Base-by-base conservation (phyloP, 345 rosid genomes). In the Tarenaya hassleriana region DNA sequence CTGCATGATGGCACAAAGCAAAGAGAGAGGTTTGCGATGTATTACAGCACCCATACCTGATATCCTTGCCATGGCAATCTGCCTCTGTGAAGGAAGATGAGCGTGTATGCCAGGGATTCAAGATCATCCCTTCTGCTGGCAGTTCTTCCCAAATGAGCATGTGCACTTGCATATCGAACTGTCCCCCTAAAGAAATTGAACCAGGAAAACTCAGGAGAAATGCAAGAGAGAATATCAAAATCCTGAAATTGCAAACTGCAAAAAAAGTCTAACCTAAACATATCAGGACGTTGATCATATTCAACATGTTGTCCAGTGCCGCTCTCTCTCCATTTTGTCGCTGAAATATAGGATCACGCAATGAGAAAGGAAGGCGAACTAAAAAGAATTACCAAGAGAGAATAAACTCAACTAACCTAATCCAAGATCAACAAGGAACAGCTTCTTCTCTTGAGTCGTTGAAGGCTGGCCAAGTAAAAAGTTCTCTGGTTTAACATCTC, bases 41-140 rank as follows among this genome's bases (percentile, higher is more conserved):
- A 44, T 27, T 6, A 16, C 17, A 31, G 45, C 11, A 50, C 47
- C 21, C 16, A 13, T 67, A 85, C 98, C 95, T 88, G 94, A 77
- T 83, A 92, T 38, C 98, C 98, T 69, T 92, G 98, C 98, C 98
- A 92, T 8, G 98, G 98, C 66, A 92, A 80, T 60, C 98, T 84
- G 46, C 97, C 98, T 39, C 84, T 80, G 59, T 83, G 94, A 42
- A 92, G 86, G 56, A 92, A 92, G 61, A 92, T 81, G 34, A 92
- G 82, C 1, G 97, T 92, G 58, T 92, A 92, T 47, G 97, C 98
- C 73, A 92, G 88, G 21, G 97, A 88, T 71, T 92, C 97, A 33
- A 92, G 90, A 72, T 92, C 97, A 74, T 92, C 98, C 68, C 98
- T 83, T 69, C 97, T 83, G 61, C 97, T 92, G 45, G 95, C 87